A percentile compares a stretch with the other conserved stretches of the same genome.
These are phyloP conservation scores for Trypanosoma cruzi DNA, from an alignment of 208 protist genomes.

Conservation along the genomic window DNA sequence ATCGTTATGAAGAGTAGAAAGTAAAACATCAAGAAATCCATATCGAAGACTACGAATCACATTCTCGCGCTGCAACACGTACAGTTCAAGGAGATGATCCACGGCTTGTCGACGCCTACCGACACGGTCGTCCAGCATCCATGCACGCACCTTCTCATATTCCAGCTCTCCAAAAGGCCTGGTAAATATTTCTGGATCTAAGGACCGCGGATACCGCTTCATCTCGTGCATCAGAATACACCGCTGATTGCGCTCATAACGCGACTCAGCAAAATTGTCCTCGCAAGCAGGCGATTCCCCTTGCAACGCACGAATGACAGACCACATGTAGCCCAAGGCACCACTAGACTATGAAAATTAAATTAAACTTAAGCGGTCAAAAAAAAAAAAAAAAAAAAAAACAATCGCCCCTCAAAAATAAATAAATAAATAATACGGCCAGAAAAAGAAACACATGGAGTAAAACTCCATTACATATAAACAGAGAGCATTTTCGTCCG, in stretches of 20 bases:
- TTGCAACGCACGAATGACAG: slow-evolving; percentile 67
- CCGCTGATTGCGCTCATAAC: slow-evolving; percentile 55
- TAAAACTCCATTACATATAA: neutral
- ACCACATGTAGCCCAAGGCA: slow-evolving; percentile 52
- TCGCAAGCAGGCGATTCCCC: slow-evolving; percentile 37
- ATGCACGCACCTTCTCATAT: slow-evolving; percentile 73
- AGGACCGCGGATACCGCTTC: slow-evolving; percentile 52
- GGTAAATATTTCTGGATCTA: slow-evolving; percentile 66
- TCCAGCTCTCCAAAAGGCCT: slow-evolving; percentile 62
- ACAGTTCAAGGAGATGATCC: slow-evolving; percentile 68
- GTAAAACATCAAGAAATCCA: slow-evolving; percentile 53
- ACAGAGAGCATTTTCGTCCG: neutral
- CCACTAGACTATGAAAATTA: neutral
- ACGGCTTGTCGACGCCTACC: slow-evolving; percentile 60
- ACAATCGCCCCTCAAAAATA: neutral
- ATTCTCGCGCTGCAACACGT: slow-evolving; percentile 73
- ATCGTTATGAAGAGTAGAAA: slow-evolving; percentile 61
- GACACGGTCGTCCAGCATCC: slow-evolving; percentile 61
- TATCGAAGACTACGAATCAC: slow-evolving; percentile 51
- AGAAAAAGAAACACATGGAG: neutral
- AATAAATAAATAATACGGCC: neutral
- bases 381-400: slow-evolving; percentile 2
- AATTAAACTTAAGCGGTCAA: neutral
- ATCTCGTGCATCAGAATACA: slow-evolving; percentile 78
- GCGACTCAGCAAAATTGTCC: slow-evolving; percentile 15